Base-by-base conservation (phyloP, 2,329 filamentous ascomycete species). In the Penicillium janthinellum region DNA sequence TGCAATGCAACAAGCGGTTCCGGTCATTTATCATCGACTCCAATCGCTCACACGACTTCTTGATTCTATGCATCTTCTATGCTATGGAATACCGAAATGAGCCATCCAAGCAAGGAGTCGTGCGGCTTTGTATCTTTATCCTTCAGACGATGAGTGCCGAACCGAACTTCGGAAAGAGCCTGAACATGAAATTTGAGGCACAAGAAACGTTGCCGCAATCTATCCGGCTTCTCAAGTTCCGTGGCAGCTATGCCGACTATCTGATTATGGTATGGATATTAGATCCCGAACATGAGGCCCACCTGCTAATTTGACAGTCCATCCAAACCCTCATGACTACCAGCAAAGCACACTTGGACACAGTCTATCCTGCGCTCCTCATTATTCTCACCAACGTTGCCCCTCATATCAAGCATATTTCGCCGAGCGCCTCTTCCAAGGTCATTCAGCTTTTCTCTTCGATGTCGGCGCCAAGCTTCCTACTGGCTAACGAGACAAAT, bases 1-100 rank as follows among this genome's bases (percentile, higher is more conserved):
- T 95, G 4, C 95, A 99, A 76, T 97, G 94, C 83, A 99, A 99
- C 78, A 98, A 96, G 78, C 86, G 94, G 60, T 99, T 99, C 78
- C 86, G 95, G 35, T 92, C 92, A 1, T 99, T 97, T 76, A 95
- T 99, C 70, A 94, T 98, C 64, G 95, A 99, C 69, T 98, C 95
- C 0, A 92, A 95, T 71, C 84, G 94, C 56, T 91, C 91, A 0
- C 91, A 97, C 70, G 95, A 99, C 73, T 97, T 98, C 76, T 84
- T 97, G 54, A 86, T 98, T 12, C 81, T 98, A 20, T 88, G 96
- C 42, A 80, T 98, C 3, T 99, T 96, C 78, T 97, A 98, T 73
- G 92, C 93, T 4, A 86, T 96, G 49, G 92, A 96, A 73, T 90
- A 95, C 75, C 92, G 92, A 71, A 86, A 87, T 44, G 94, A 98